These are phyloP conservation scores for Ceratocystis variospora DNA, from an alignment of 2,329 filamentous ascomycete species.

Conservation along the genomic window DNA sequence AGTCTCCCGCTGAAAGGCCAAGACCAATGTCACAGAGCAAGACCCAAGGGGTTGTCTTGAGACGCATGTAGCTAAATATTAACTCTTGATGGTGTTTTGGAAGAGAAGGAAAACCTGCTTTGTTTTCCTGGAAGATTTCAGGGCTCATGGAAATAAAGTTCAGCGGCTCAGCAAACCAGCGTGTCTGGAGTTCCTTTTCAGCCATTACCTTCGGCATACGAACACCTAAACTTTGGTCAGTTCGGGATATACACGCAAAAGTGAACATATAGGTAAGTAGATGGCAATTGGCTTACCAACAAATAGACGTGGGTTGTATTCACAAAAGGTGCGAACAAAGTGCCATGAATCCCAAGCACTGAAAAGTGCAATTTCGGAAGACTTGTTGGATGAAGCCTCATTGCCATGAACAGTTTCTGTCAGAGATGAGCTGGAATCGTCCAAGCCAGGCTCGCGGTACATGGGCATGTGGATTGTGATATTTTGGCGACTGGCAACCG, in stretches of 20 bases:
- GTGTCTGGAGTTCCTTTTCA: slow-evolving; percentile 44
- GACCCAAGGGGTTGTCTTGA: slow-evolving; percentile 49
- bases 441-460: slow-evolving; percentile 55
- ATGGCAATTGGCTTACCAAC: slow-evolving; percentile 51
- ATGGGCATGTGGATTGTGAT: slow-evolving; percentile 73
- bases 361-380: slow-evolving; percentile 53
- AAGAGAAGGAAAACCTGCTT: slow-evolving; percentile 47
- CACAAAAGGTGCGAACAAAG: slow-evolving; percentile 67
- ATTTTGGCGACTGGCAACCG: slow-evolving; percentile 60
- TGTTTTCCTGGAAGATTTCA: slow-evolving; percentile 45
- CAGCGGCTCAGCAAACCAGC: slow-evolving; percentile 57
- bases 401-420: slow-evolving; percentile 26
- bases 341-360: slow-evolving; percentile 92
- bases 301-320: slow-evolving; percentile 66
- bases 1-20: slow-evolving; percentile 23
- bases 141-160: slow-evolving; percentile 45
- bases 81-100: slow-evolving; percentile 47
- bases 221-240: slow-evolving; percentile 15
- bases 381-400: slow-evolving; percentile 26
- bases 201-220: slow-evolving; percentile 45
- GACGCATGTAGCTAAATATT: slow-evolving; percentile 48
- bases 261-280: background rate
- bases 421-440: slow-evolving; percentile 40
- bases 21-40: slow-evolving; percentile 50
- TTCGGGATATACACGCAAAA: background rate